phyloP scores from a whole-genome alignment of 2,329 filamentous ascomycete genomes.

The Fusarium subglutinans region DNA sequence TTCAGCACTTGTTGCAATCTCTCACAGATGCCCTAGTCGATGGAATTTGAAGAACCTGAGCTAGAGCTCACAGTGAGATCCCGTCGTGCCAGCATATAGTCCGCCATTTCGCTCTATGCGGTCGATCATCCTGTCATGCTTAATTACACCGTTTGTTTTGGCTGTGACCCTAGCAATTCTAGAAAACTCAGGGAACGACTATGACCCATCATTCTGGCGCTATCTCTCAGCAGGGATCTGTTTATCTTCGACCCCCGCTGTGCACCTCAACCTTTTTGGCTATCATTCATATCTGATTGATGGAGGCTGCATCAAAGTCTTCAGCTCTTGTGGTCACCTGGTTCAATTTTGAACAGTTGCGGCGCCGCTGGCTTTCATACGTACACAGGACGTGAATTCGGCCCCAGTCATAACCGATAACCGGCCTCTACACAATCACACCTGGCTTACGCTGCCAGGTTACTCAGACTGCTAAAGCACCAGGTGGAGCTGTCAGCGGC shows the following conservation, averaged over 20 bases:
- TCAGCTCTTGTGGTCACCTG: constrained; percentile 12
- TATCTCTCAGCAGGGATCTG: constrained; percentile 18
- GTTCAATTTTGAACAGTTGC: background rate
- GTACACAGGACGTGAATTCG: background rate
- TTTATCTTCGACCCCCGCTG: background rate
- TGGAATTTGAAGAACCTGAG: background rate
- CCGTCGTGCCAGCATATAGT: constrained; percentile 1
- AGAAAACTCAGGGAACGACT: constrained; percentile 34
- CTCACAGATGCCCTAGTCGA: background rate
- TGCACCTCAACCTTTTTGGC: constrained; percentile 12
- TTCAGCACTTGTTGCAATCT: constrained; percentile 23
- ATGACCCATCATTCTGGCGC: constrained; percentile 16
- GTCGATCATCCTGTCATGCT: constrained; percentile 36
- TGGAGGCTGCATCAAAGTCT: background rate
- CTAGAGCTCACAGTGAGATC: constrained; percentile 8
- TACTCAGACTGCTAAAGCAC: constrained; percentile 9
- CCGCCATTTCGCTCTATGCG: constrained; percentile 7
- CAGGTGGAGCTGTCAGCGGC: constrained; percentile 27
- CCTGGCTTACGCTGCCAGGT: constrained; percentile 11
- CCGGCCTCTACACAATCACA: background rate
- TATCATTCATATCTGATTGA: background rate
- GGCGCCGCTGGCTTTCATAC: constrained; percentile 11
- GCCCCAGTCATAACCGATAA: background rate
- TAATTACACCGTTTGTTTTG: constrained; percentile 36
- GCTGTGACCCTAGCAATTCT: constrained; percentile 29